A percentile compares a stretch with the other conserved stretches of the same genome.
Evolutionary conservation across 2,329 filamentous ascomycete genomes (phyloP).

Genomic region (Sporothrix schenckii): DNA sequence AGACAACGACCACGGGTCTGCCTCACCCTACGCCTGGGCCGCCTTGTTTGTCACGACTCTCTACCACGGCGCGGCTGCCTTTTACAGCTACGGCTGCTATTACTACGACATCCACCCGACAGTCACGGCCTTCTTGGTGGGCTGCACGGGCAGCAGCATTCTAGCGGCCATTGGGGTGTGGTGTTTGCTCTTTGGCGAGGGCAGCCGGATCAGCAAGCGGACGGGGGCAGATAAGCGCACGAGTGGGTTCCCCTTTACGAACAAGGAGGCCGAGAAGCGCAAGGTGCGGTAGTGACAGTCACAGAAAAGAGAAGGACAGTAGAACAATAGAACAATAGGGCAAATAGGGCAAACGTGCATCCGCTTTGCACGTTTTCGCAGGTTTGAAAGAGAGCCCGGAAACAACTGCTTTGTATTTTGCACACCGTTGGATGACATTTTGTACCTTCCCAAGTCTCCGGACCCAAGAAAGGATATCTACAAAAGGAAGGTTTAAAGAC

Average conservation of each 20-base stretch:
- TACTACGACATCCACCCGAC: slow-evolving; percentile 58
- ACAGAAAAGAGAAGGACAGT: background rate
- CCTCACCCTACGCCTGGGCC: slow-evolving; percentile 66
- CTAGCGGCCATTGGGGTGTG: slow-evolving; percentile 67
- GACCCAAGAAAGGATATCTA: background rate
- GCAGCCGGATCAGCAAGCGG: slow-evolving; percentile 44
- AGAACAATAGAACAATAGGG: background rate
- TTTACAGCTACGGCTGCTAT: slow-evolving; percentile 71
- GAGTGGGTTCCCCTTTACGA: slow-evolving; percentile 48
- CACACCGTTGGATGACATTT: background rate
- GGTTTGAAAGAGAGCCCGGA: background rate
- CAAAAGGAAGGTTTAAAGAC: background rate
- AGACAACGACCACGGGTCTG: slow-evolving; percentile 48
- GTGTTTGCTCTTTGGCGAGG: slow-evolving; percentile 53
- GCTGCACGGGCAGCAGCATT: slow-evolving; percentile 56
- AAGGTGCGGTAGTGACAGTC: slow-evolving; percentile 33
- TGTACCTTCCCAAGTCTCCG: background rate
- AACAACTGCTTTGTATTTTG: slow-evolving; percentile 5
- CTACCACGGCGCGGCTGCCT: slow-evolving; percentile 65
- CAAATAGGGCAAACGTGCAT: background rate
- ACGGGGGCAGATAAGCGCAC: slow-evolving; percentile 50
- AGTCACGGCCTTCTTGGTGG: slow-evolving; percentile 63
- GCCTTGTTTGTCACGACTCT: slow-evolving; percentile 66
- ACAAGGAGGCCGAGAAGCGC: slow-evolving; percentile 43
- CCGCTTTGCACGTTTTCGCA: background rate